phyloP scores from a whole-genome alignment of 768 basidiomycete genomes.

The Pholiota conissans region DNA sequence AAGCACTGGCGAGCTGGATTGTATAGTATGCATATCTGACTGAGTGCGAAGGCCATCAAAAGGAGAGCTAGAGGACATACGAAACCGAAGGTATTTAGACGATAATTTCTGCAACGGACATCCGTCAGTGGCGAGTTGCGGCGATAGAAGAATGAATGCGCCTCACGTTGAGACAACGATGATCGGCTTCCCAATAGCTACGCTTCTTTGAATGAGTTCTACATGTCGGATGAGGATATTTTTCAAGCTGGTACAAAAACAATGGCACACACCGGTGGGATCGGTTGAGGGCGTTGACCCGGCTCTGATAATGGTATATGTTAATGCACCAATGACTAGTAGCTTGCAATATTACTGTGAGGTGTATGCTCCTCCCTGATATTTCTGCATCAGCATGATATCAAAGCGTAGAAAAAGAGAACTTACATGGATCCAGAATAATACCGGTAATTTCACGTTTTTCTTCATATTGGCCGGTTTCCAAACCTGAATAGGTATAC shows the following conservation, averaged over 20 bases:
- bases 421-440: slow-evolving; percentile 38
- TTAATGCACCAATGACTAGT: neutral
- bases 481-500: slow-evolving; percentile 30
- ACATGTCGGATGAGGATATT: neutral
- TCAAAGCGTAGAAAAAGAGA: neutral
- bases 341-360: slow-evolving; percentile 27
- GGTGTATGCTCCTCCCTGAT: slow-evolving; percentile 54
- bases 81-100: slow-evolving; percentile 59
- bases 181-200: slow-evolving; percentile 46
- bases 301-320: slow-evolving; percentile 24
- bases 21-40: slow-evolving; percentile 22
- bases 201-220: slow-evolving; percentile 51
- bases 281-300: slow-evolving; percentile 41
- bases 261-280: slow-evolving; percentile 41
- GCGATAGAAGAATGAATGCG: slow-evolving; percentile 3
- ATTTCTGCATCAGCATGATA: neutral
- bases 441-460: slow-evolving; percentile 34
- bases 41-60: neutral
- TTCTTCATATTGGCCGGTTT: slow-evolving; percentile 28
- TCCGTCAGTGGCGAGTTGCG: neutral
- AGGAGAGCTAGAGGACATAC: slow-evolving; percentile 22
- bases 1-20: slow-evolving; percentile 45
- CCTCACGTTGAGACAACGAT: slow-evolving; percentile 51
- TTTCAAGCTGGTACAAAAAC: neutral
- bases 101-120: slow-evolving; percentile 44